These are phyloP conservation scores for Daldinia vernicosa DNA, from an alignment of 495 filamentous ascomycete genomes.

Conservation along the genomic window DNA sequence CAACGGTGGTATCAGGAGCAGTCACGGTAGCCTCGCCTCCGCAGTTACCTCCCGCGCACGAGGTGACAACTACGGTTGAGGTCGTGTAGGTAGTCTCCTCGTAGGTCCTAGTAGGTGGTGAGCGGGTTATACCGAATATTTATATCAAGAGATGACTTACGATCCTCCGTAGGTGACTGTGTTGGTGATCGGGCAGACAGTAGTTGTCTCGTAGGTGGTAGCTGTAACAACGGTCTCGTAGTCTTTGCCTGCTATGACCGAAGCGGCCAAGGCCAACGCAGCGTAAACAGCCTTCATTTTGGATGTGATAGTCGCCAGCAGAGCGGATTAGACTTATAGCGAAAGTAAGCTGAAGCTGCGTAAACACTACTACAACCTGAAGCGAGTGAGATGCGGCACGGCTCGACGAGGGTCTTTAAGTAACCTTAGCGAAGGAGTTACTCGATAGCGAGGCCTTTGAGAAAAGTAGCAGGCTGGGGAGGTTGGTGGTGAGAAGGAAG, in stretches of 20 bases:
- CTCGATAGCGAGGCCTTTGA: slow-evolving; percentile 32
- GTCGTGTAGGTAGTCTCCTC: slow-evolving; percentile 46
- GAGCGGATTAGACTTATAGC: slow-evolving; percentile 36
- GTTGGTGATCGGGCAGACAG: slow-evolving; percentile 46
- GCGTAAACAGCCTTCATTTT: slow-evolving; percentile 55
- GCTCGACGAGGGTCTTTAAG: slow-evolving; percentile 49
- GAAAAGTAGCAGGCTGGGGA: slow-evolving; percentile 39
- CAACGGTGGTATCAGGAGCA: slow-evolving; percentile 41
- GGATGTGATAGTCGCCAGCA: slow-evolving; percentile 21
- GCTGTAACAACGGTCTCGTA: slow-evolving; percentile 32
- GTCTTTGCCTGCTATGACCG: slow-evolving; percentile 47
- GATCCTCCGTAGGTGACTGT: slow-evolving; percentile 45
- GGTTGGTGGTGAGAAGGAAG: slow-evolving; percentile 36
- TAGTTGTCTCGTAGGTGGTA: slow-evolving; percentile 46
- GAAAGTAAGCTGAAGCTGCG: slow-evolving; percentile 33
- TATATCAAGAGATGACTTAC: slow-evolving; percentile 27
- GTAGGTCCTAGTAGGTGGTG: slow-evolving; percentile 36
- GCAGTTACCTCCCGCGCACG: slow-evolving; percentile 41
- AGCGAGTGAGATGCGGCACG: neutral
- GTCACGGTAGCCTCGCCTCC: slow-evolving; percentile 45
- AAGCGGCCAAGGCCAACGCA: slow-evolving; percentile 53
- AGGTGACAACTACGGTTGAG: slow-evolving; percentile 47
- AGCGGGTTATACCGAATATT: neutral
- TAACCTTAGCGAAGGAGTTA: slow-evolving; percentile 61
- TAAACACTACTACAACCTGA: slow-evolving; percentile 11